Evolutionary conservation across 306 rosid genomes (phyloP), one percentile per base, ranked within the genome.

Genomic region (Citrullus colocynthis): DNA sequence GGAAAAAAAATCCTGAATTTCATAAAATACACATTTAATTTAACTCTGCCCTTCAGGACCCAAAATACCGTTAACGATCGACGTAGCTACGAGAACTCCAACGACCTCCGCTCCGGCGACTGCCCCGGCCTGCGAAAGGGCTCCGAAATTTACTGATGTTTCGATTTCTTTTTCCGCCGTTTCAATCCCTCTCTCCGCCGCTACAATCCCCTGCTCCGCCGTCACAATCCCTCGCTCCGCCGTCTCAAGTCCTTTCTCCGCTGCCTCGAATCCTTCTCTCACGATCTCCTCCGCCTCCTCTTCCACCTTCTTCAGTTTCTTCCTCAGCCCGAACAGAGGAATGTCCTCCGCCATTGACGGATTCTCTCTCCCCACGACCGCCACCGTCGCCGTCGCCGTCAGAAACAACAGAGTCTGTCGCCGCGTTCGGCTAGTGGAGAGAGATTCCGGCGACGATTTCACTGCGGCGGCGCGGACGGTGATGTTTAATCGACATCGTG

Each of bases 91-190:
- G 85, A 92, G 74, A 60, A 94, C 39, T 13, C 91, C 97, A 10
- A 89, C 80, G 20, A 78, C 56, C 91, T 94, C 98, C 6, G 88
- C 96, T 76, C 91, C 95, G 6, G 75, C 98, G 74, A 94, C 97
- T 77, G 52, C 89, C 20, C 89, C 97, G 0, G 96, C 97, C 84
- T 92, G 97, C 3, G 94, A 88, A 79, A 89, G 71, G 5, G 89
- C 91, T 1, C 91, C 93, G 55, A 89, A 87, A 69, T 88, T 83
- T 75, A 85, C 64, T 55, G 83, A 91, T 80, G 82, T 20, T 75
- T 87, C 92, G 6, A 91, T 59, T 45, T 71, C 90, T 17, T 7
- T 70, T 85, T 88, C 97, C 48, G 88, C 97, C 48, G 83, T 32
- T 10, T 72, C 87, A 4, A 93, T 73, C 4, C 80, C 90, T 20